Percentiles rank a stretch among this genome's conserved stretches.
phyloP scores from a whole-genome alignment of 306 rosid genomes.

The Malus domestica region ASM211411v1 NC_041792.1:5281001-5281500 shows the following conservation, averaged over 20 bases:
- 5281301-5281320: background rate
- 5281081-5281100: too few relatives aligned
- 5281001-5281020: too few relatives aligned
- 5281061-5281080: too few relatives aligned
- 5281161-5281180: too few relatives aligned
- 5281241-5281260: background rate
- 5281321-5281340: slow-evolving; percentile 11
- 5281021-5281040: too few relatives aligned
- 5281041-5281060: too few relatives aligned
- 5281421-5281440: background rate
- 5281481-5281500: background rate
- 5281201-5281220: background rate
- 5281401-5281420: background rate
- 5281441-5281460: background rate
- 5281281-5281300: slow-evolving; percentile 1
- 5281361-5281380: slow-evolving; percentile 49
- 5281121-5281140: too few relatives aligned
- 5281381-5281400: slow-evolving; percentile 42
- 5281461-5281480: background rate
- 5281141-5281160: too few relatives aligned
- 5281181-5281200: too few relatives aligned
- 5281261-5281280: slow-evolving; percentile 2
- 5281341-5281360: slow-evolving; percentile 29
- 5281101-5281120: too few relatives aligned
- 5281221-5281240: background rate